A percentile compares a stretch with the other conserved stretches of the same genome.
phyloP scores from a whole-genome alignment of 2,329 filamentous ascomycete species.

The Bipolaris sorokiniana region DNA sequence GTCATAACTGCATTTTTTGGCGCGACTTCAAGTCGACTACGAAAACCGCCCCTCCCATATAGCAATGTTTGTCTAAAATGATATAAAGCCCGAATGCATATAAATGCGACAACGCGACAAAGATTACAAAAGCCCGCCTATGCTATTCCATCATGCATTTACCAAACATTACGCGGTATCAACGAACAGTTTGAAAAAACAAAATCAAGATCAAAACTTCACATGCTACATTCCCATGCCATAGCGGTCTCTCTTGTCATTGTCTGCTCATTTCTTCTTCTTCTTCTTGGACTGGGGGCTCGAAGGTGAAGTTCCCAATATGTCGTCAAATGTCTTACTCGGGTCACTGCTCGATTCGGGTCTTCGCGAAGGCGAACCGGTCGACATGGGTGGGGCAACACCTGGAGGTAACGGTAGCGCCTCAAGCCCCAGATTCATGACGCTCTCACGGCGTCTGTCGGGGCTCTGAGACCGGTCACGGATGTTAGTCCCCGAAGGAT shows the following conservation, averaged over 20 bases:
- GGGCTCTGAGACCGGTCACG: constrained; percentile 38
- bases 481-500: constrained; percentile 23
- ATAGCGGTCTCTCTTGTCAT: background rate
- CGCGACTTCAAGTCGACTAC: background rate
- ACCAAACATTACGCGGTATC: constrained; percentile 6
- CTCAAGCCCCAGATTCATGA: constrained; percentile 56
- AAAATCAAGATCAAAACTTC: constrained; percentile 6
- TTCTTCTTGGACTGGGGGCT: constrained; percentile 41
- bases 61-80: constrained; percentile 1
- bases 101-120: constrained; percentile 11
- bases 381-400: constrained; percentile 47
- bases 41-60: background rate
- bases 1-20: constrained; percentile 11
- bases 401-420: constrained; percentile 54
- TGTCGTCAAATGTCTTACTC: constrained; percentile 58
- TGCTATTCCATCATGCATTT: constrained; percentile 2
- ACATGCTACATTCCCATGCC: constrained; percentile 1
- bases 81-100: background rate
- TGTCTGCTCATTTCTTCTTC: constrained; percentile 32
- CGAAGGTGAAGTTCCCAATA: constrained; percentile 46
- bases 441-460: constrained; percentile 50
- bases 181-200: constrained; percentile 1
- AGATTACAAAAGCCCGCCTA: constrained; percentile 5
- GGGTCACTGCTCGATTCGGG: constrained; percentile 47
- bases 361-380: constrained; percentile 29